Evolutionary conservation across 2,329 filamentous ascomycete genomes (phyloP).

Genomic region (Trichoderma semiorbis): DNA sequence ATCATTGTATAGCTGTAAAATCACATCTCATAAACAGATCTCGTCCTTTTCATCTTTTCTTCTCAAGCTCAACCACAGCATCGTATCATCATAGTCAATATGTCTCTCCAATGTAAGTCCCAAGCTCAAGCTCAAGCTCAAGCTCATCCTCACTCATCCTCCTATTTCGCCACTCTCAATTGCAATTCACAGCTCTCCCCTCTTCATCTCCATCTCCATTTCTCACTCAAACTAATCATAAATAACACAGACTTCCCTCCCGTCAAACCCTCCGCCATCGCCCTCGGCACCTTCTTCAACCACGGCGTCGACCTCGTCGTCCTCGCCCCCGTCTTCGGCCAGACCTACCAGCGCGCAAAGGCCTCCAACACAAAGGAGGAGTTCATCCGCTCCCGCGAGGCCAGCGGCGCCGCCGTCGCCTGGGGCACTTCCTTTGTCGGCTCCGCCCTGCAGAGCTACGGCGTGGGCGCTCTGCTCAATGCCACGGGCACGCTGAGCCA

Average conservation of each 20-base stretch:
- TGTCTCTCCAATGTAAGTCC: conserved; percentile 59
- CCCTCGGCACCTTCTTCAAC: conserved; percentile 93
- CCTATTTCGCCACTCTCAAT: conserved; percentile 5
- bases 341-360: conserved; percentile 92
- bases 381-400: conserved; percentile 91
- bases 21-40: background rate
- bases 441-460: conserved; percentile 84
- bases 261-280: conserved; percentile 97
- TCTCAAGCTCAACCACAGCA: background rate
- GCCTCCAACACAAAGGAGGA: conserved; percentile 92
- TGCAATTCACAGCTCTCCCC: background rate
- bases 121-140: background rate
- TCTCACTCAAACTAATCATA: background rate
- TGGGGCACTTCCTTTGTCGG: conserved; percentile 90
- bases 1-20: background rate
- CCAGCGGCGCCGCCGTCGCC: conserved; percentile 77
- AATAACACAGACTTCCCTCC: conserved; percentile 53
- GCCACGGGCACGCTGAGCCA: conserved; percentile 92
- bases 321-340: conserved; percentile 84
- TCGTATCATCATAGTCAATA: conserved; percentile 32
- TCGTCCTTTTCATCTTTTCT: background rate
- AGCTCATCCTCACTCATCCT: background rate
- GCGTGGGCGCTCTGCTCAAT: conserved; percentile 86
- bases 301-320: conserved; percentile 87
- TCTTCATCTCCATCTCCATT: too few species aligned